phyloP scores from a whole-genome alignment of 352 stramenopile species.

The Globisporangium orthogonon region DNA sequence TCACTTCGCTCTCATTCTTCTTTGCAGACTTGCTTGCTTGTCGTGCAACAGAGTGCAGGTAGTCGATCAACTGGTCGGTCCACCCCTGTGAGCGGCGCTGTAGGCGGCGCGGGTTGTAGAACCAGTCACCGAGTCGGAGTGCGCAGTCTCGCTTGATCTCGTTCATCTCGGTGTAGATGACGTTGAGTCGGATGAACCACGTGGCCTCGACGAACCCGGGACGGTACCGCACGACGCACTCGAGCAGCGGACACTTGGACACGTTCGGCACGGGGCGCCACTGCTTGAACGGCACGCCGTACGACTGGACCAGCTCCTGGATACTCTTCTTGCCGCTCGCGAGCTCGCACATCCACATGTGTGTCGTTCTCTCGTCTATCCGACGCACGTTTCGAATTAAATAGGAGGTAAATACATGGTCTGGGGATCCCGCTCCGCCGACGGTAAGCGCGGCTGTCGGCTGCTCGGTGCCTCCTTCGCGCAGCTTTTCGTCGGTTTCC shows the following conservation, averaged over 20 bases:
- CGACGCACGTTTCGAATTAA: slow-evolving; percentile 78
- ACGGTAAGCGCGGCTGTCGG: neutral
- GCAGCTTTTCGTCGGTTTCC: slow-evolving; percentile 3
- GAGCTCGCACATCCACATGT: slow-evolving; percentile 79
- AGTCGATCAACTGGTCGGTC: slow-evolving; percentile 78
- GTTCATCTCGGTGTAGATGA: slow-evolving; percentile 84
- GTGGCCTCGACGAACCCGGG: slow-evolving; percentile 65
- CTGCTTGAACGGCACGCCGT: slow-evolving; percentile 81
- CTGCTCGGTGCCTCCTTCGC: neutral
- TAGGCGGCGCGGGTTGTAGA: slow-evolving; percentile 68
- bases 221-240: slow-evolving; percentile 72
- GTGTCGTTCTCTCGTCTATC: slow-evolving; percentile 71
- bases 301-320: slow-evolving; percentile 64
- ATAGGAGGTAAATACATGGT: slow-evolving; percentile 68
- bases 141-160: slow-evolving; percentile 68
- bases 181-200: slow-evolving; percentile 82
- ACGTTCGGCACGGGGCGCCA: slow-evolving; percentile 69
- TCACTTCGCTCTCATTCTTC: slow-evolving; percentile 13
- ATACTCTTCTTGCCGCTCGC: slow-evolving; percentile 51
- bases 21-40: slow-evolving; percentile 31
- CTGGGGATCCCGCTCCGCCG: slow-evolving; percentile 10
- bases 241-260: slow-evolving; percentile 74
- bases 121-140: slow-evolving; percentile 66
- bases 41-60: slow-evolving; percentile 55
- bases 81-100: slow-evolving; percentile 67